A percentile compares a stretch with the other conserved stretches of the same genome.
These are phyloP conservation scores for Takakia lepidozioides DNA, from an alignment of 225 moss, liverwort and hornwort genomes.

Conservation along the genomic window DNA sequence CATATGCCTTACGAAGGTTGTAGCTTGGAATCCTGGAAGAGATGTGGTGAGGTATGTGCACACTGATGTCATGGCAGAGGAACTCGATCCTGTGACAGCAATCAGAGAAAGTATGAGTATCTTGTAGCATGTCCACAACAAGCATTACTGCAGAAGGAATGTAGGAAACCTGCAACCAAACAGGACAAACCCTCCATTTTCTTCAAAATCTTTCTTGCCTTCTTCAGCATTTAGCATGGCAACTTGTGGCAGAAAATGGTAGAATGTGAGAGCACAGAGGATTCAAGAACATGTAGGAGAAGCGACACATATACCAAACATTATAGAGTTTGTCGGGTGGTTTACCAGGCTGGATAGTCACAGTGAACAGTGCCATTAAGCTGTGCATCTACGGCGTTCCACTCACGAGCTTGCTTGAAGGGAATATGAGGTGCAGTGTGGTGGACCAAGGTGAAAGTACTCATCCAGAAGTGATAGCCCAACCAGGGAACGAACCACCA, in stretches of 20 bases:
- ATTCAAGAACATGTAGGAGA: no score
- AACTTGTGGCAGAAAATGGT: no score
- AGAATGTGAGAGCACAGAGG: no score
- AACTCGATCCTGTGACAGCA: slow-evolving; percentile 48
- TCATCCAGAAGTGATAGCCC: slow-evolving; percentile 98
- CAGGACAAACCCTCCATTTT: no score
- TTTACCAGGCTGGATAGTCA: slow-evolving; percentile 75
- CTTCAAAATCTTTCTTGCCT: no score
- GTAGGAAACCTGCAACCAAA: no score
- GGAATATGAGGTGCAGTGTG: slow-evolving; percentile 93
- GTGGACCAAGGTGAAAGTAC: slow-evolving; percentile 90
- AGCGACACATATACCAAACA: no score
- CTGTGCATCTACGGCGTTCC: slow-evolving; percentile 73
- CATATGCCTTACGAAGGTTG: slow-evolving; percentile 78
- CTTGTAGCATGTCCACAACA: no score
- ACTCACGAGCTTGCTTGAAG: slow-evolving; percentile 77
- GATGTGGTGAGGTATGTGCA: slow-evolving; percentile 86
- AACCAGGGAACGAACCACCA: slow-evolving; percentile 93
- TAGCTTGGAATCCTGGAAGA: slow-evolving; percentile 80
- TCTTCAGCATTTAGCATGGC: no score
- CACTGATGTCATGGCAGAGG: slow-evolving; percentile 86
- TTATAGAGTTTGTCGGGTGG: no score
- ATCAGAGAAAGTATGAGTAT: no score
- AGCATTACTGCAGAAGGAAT: no score
- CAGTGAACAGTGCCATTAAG: slow-evolving; percentile 81